Conservation (phyloP, 495 filamentous ascomycete genomes). For the Penicillium soppii region DNA sequence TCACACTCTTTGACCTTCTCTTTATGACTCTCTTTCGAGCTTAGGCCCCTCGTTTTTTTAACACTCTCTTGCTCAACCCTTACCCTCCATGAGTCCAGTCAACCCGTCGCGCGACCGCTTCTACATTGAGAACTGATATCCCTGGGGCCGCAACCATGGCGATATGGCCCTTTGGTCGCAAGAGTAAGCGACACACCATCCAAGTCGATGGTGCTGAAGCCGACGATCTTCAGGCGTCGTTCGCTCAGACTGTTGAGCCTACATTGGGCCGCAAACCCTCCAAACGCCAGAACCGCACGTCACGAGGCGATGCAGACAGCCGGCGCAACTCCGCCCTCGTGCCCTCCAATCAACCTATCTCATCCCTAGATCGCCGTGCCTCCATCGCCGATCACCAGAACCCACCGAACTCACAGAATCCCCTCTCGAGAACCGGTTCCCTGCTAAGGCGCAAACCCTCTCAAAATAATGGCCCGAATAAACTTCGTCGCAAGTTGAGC, state of each 20-base stretch:
- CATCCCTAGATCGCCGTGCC: constrained; percentile 17
- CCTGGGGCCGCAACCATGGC: constrained; percentile 57
- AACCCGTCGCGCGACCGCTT: constrained; percentile 16
- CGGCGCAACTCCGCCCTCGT: constrained; percentile 35
- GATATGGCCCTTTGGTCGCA: constrained; percentile 78
- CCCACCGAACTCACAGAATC: constrained; percentile 28
- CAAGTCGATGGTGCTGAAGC: constrained; percentile 40
- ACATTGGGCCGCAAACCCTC: constrained; percentile 41
- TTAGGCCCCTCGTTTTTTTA: constrained; percentile 2
- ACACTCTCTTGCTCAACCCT: constrained; percentile 1
- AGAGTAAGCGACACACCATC: constrained; percentile 51
- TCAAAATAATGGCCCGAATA: constrained; percentile 48
- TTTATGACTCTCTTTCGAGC: constrained; percentile 9
- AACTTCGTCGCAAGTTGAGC: constrained; percentile 69
- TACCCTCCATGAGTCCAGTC: constrained; percentile 39
- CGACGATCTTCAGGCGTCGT: constrained; percentile 23
- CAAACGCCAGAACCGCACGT: constrained; percentile 39
- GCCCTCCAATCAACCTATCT: constrained; percentile 22
- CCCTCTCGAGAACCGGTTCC: constrained; percentile 53
- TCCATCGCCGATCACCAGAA: constrained; percentile 13
- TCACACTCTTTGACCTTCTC: constrained; percentile 5
- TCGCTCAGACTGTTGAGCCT: constrained; percentile 23
- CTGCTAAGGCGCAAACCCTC: constrained; percentile 63
- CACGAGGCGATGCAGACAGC: constrained; percentile 29
- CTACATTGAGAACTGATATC: constrained; percentile 42